A percentile compares a stretch with the other conserved stretches of the same genome.
These are phyloP conservation scores for Cyclostephanos tholiformis DNA, from an alignment of 108 stramenopile species.

Conservation along the genomic window DNA sequence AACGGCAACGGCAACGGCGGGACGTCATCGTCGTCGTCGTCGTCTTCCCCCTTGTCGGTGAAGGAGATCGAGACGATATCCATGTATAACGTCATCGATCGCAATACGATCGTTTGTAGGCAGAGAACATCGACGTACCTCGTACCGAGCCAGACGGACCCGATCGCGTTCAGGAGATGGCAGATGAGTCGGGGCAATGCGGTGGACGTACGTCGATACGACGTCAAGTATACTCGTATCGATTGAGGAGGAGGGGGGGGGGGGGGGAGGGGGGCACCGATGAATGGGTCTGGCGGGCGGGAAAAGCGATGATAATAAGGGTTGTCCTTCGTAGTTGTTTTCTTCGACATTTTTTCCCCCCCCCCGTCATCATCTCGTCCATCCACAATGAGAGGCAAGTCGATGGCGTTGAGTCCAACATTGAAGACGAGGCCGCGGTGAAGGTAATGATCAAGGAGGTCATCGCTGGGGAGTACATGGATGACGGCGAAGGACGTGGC, in stretches of 20 bases:
- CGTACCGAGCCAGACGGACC: slow-evolving; percentile 73
- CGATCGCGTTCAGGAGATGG: slow-evolving; percentile 74
- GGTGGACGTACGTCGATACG: slow-evolving; percentile 81
- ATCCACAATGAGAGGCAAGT: no score
- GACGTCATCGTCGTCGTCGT: slow-evolving; percentile 7
- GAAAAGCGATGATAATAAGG: no score
- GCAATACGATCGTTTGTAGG: slow-evolving; percentile 58
- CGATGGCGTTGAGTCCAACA: no score
- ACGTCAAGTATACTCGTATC: slow-evolving; percentile 62
- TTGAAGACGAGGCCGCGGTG: no score
- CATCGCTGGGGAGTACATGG: no score
- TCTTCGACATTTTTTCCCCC: no score
- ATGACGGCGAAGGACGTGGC: no score
- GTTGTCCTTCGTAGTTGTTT: no score
- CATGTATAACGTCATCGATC: slow-evolving; percentile 49
- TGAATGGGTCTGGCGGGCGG: no score
- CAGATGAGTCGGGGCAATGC: slow-evolving; percentile 68
- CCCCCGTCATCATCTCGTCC: no score
- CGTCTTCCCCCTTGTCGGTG: slow-evolving; percentile 43
- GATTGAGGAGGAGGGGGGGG: not conserved
- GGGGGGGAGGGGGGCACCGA: no score
- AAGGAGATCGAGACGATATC: slow-evolving; percentile 88
- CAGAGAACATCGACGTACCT: slow-evolving; percentile 82
- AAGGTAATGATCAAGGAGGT: no score
- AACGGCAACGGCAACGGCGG: not conserved